Evolutionary conservation across 2,329 filamentous ascomycete genomes (phyloP), one percentile per base, ranked within the genome.

Genomic region (Fusarium mangiferae): DNA sequence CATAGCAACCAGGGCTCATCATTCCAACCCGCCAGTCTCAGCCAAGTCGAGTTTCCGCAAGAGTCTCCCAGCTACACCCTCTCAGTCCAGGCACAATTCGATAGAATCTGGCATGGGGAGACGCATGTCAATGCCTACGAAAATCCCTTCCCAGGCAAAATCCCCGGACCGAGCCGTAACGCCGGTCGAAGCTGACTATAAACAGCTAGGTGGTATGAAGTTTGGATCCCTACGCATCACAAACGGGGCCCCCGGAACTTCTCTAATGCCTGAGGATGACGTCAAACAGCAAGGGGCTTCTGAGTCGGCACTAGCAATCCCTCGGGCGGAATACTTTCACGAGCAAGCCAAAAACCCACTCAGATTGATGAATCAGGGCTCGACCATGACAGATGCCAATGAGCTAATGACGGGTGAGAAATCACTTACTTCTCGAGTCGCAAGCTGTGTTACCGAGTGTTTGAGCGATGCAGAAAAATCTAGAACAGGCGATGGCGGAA

Each of bases 191-290:
- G 79, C 83, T 35, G 86, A 88, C n/a, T 91, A 91, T 75, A 84
- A 85, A 67, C 89, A 91, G 51, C 86, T 90, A 38, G 90, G 90
- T 7, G 88, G 85, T 17, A 91, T 90, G 77, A 90, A 90, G 77
- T 86, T 90, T 60, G 90, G 90, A 5, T 89, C 89, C 4, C 77
- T 92, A 56, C 87, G 89, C 41, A 91, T 92, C 63, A 90, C 85
- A 28, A 92, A 92, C 78, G 90, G 89, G 20, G 82, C 84, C 7
- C 90, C 90, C 6, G 80, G 80, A 20, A 80, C 82, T n/a, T 89
- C 86, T 81, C 84, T 63, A 52, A 75, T 80, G 57, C 35, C 70
- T 18, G 76, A 79, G n/a, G 48, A 74, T 55, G 68, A 66, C 36
- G 57, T 55, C 55, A 61, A 67, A 28, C 44, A n/a, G 20, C 68